Percentiles rank a stretch among this genome's conserved stretches.
These are phyloP conservation scores for Ormosia emarginata DNA, from an alignment of 306 rosid species.

Conservation along the genomic window DNA sequence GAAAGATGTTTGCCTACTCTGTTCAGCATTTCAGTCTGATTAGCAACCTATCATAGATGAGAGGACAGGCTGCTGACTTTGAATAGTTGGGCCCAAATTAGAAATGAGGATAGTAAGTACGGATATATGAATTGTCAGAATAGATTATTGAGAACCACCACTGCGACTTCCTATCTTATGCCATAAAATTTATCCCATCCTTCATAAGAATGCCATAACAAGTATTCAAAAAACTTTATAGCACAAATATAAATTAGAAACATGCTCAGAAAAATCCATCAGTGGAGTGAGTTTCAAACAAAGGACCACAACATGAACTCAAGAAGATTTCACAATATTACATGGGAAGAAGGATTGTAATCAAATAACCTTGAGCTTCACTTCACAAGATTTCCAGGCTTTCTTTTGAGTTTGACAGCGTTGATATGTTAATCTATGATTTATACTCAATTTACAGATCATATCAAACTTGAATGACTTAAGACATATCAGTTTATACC, in stretches of 20 bases:
- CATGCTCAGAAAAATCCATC: not conserved
- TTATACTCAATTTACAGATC: constrained; percentile 8
- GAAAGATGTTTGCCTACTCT: not conserved
- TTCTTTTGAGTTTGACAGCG: not conserved
- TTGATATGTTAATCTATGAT: not conserved
- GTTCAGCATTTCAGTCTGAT: not conserved
- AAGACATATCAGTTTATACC: not conserved
- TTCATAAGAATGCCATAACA: not conserved
- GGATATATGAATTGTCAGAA: not conserved
- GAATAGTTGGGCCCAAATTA: not conserved
- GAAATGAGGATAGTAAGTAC: not conserved
- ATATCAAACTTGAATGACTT: not conserved
- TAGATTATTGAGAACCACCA: not conserved
- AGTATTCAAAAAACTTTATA: not conserved
- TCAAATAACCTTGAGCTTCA: constrained; percentile 2
- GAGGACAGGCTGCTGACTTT: not conserved
- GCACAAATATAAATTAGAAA: not conserved
- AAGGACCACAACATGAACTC: not conserved
- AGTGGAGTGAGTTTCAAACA: not conserved
- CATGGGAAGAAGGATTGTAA: not conserved
- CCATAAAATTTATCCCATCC: not conserved
- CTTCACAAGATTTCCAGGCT: constrained; percentile 1
- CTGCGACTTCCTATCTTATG: not conserved
- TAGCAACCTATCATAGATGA: not conserved
- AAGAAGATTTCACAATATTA: not conserved